Evolutionary conservation across 495 filamentous ascomycete genomes (phyloP), one percentile per base, ranked within the genome.

Genomic region (Bombardia bombarda): DNA sequence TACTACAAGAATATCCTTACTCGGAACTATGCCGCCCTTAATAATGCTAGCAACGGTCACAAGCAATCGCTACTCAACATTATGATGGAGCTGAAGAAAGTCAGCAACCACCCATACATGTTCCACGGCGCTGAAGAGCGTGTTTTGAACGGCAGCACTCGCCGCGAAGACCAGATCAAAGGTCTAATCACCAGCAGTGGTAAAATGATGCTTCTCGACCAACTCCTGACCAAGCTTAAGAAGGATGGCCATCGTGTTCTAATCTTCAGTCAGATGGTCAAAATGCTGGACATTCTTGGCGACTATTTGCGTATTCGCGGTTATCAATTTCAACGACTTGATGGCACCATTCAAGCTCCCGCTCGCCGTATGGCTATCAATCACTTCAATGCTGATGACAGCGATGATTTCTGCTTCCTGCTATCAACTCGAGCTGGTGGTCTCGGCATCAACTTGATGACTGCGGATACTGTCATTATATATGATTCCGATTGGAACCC

Each of bases 401-500:
- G 93, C 58, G 79, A 83, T 8, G 92, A 99, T 53, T 99, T 97
- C 54, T 93, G 89, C 46, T 99, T 97, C 62, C 75, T 97, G 12
- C 74, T 99, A 4, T 97, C 92, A 8, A 99, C 92, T 2, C 78
- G 92, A 55, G 92, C 92, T 34, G 92, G 92, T 67, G 92, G 92
- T 57, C 77, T 99, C 14, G 92, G 92, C 36, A 97, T 99, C 68
- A 99, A 99, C 55, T 65, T 99, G 33, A 97, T 96, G 89, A 96
- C 92, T 36, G 92, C 92, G 2, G 92, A 99, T 57, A 97, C 93
- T 0, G 93, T 99, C 45, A 86, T 99, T 50, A 76, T 99, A 31
- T 97, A 97, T 53, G 92, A 99, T 58, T 97, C 93, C 0, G 92
- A 99, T 57, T 99, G 93, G 93, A 99, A 99, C 47, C 92, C 92